Evolutionary conservation across 2,329 filamentous ascomycete species (phyloP), one percentile per base, ranked within the genome.

Genomic region (Aspergillus phoenicis): DNA sequence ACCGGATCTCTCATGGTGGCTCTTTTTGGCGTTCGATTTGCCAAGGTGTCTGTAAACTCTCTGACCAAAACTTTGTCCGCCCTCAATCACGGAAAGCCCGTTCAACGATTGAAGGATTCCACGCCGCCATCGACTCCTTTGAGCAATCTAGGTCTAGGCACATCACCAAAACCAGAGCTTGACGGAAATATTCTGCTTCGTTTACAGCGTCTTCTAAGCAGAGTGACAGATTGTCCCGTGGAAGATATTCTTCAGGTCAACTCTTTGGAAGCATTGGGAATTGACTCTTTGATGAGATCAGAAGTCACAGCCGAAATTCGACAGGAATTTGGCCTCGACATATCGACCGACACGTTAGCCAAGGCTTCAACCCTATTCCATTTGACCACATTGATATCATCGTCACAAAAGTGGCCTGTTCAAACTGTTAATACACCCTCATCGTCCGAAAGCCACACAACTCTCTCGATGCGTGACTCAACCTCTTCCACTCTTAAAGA

Each of bases 201-300:
- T 24, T 8, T 28, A 24, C 45, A 48, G 45, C 24, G 15, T 15
- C 45, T 52, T 3, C 49, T 59, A 6, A 49, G 57, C 49, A 10
- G 24, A 7, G 39, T 47, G 33, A 36, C 47, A 20, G 57, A 54
- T 6, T 6, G 43, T 2, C 36, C 49, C 8, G 17, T 26, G 10
- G 41, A 28, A 20, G 53, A 61, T 3, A 45, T 61, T 17, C 33
- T 28, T 2, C 24, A 6, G 2, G n/a, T 17, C 3, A n/a, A 20
- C 2, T 26, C 13, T 15, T 33, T 62, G n/a, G 56, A 36, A 3
- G 43, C 52, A 13, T 28, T 59, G 2, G 60, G 60, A 3, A 33
- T 69, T 15, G 70, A 72, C 55, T 72, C 70, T 1, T 58, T 72
- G 13, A 64, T 72, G 60, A 43, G 41, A n/a, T 64, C 67, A 36